These are phyloP conservation scores for Saccharomyces uvarum DNA, from an alignment of 1,139 yeast species.

Conservation along the genomic window DNA sequence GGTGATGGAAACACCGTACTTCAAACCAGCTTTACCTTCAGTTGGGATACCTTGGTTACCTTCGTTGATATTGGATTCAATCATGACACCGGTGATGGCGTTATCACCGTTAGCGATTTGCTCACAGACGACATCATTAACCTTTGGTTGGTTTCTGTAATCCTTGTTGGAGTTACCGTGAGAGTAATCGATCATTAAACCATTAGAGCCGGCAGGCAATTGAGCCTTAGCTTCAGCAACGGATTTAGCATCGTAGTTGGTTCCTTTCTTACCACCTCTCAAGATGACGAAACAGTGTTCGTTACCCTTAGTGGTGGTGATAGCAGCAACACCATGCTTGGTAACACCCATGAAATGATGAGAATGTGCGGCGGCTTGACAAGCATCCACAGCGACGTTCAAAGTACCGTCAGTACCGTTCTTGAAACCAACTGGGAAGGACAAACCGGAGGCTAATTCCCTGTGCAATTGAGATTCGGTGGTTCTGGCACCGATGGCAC, in stretches of 20 bases:
- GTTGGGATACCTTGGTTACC: conserved; percentile 84
- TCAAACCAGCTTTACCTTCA: conserved; percentile 64
- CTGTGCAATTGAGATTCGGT: conserved; percentile 97
- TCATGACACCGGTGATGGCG: conserved; percentile 85
- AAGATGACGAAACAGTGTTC: conserved; percentile 81
- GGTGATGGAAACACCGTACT: conserved; percentile 93
- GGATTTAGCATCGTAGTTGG: conserved; percentile 79
- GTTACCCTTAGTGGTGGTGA: conserved; percentile 91
- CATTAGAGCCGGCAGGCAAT: conserved; percentile 38
- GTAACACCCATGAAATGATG: conserved; percentile 97
- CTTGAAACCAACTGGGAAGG: conserved; percentile 97
- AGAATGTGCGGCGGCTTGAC: conserved; percentile 81
- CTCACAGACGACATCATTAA: conserved; percentile 66
- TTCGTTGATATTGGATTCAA: conserved; percentile 85
- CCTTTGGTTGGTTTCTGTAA: conserved; percentile 89
- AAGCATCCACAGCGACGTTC: conserved; percentile 91
- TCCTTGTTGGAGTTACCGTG: conserved; percentile 95
- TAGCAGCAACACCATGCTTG: conserved; percentile 93
- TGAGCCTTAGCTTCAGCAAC: conserved; percentile 69
- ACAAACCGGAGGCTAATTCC: conserved; percentile 90
- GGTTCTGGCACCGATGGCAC: conserved; percentile 98
- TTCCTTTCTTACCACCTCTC: conserved; percentile 92
- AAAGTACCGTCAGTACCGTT: conserved; percentile 96
- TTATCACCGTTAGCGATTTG: conserved; percentile 79
- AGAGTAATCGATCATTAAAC: conserved; percentile 91